Evolutionary conservation across 1,284 basidiomycete genomes (phyloP), one percentile per base, ranked within the genome.

Genomic region (Trichosporon ovoides): DNA sequence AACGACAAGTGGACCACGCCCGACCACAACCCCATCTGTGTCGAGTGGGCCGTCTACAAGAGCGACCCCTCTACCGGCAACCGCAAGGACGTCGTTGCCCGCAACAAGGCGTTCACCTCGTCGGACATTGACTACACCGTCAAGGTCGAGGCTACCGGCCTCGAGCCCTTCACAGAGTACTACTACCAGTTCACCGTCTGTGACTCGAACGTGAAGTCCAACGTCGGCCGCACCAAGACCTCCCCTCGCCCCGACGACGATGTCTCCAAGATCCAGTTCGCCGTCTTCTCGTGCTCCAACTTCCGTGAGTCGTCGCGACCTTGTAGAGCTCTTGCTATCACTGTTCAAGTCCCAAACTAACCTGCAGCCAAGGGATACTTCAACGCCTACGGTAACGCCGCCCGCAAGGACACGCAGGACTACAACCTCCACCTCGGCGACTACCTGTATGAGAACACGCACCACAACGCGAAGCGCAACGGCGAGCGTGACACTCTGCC

Each of bases 11-110:
- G 82, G 59, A 77, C 78, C 24, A 83, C 81, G 19, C 74, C 82
- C 55, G 83, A 81, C 0, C 84, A 83, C 72, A 84, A 84, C 3
- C 82, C 80, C 56, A 83, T 82, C 61, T 85, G 86, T 63, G 83
- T 87, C 40, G 84, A 85, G 70, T 87, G 80, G 65, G 84, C 84
- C 2, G 77, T 84, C 66, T 87, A 87, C 71, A 82, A 56, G 58
- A 48, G 2, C 48, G 31, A 28, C 4, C 24, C 12, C 56, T 56
- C 62, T 6, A 62, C 52, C 4, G 24, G 20, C 7, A 13, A 22
- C 33, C 49, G 33, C 33, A 38, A 53, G 2, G 49, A 46, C n/a
- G 33, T 22, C 11, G 3, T 56, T 20, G 56, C 55, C 37, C 14
- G 52, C 16, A 50, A 55, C 31, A 59, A 60, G 38, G 59, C 60